Evolutionary conservation across 2,329 filamentous ascomycete genomes (phyloP), one percentile per base, ranked within the genome.

Genomic region (Rhytidhysteron rufulum): DNA sequence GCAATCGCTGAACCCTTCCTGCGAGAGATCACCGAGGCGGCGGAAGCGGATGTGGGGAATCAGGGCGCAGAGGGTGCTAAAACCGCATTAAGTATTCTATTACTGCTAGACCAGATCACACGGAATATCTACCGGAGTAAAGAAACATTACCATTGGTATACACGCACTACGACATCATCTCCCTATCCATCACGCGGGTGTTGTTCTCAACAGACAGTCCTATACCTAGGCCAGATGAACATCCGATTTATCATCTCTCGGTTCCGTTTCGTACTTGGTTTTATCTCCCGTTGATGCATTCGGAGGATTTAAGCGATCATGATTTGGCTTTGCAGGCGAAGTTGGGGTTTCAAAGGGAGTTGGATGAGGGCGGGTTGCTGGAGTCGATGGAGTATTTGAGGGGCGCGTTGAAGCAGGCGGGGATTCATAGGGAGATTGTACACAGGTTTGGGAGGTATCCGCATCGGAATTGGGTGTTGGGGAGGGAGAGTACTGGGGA

Each of bases 21-120:
- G 2, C 31, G 43, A 1, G 60, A 68, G 38, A 45, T 71, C 13
- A 34, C 48, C 6, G 40, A 49, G 11, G 45, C 51, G 3, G 45
- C 44, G 22, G 33, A 44, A 32, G 33, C 39, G 13, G 36, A 45
- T 13, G 17, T 44, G 1, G 55, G 53, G n/a, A 38, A 46, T 7
- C 47, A 59, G 17, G 51, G 51, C 10, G 47, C 49, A 32, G 43
- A 54, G 22, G 56, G 47, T 2, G 64, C 62, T 1, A 61, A 63
- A 35, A 64, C 60, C 4, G 55, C 69, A 10, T 62, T 85, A 2
- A 68, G 70, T 32, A 55, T 83, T 0, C 51, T 80, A 4, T 49
- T 85, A 2, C 67, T 85, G 2, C 69, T 85, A 2, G 82, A 85
- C 46, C 81, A 85, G 53, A 68, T 84, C 31, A 70, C 80, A 0